These are phyloP conservation scores for Acrocalymma vagum DNA, from an alignment of 2,329 filamentous ascomycete genomes.

Conservation along the genomic window DNA sequence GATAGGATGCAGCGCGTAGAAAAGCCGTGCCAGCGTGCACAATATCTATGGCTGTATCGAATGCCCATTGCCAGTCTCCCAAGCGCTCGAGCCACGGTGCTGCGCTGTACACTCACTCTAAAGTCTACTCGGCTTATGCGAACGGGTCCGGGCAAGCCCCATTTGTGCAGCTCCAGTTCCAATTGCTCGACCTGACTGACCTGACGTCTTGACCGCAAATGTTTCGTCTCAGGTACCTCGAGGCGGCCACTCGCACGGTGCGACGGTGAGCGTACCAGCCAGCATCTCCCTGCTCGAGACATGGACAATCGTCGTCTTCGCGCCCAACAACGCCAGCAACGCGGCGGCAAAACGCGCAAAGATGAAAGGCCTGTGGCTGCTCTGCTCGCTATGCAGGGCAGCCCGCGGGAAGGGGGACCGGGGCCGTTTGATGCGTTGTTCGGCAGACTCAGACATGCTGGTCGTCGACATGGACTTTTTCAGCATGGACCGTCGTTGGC, in stretches of 20 bases:
- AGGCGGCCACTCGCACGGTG: conserved; percentile 29
- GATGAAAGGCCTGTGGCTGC: conserved; percentile 28
- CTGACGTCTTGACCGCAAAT: conserved; percentile 8
- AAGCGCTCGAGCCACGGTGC: not conserved
- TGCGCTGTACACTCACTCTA: not conserved
- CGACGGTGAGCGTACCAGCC: conserved; percentile 4
- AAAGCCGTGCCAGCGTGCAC: conserved; percentile 22
- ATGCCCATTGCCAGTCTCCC: not conserved
- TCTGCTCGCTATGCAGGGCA: conserved; percentile 21
- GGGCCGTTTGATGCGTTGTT: too few relatives aligned
- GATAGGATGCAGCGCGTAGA: conserved; percentile 6
- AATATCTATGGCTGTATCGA: conserved; percentile 10
- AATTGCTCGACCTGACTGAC: conserved; percentile 24
- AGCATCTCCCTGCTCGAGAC: conserved; percentile 1
- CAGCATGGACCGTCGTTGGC: too few relatives aligned
- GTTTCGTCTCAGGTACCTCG: conserved; percentile 27
- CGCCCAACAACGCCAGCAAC: conserved; percentile 19
- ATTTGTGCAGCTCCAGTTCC: too few relatives aligned
- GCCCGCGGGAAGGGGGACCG: conserved; percentile 7
- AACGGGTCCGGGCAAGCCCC: too few relatives aligned
- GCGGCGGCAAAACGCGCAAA: conserved; percentile 23
- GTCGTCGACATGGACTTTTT: too few relatives aligned
- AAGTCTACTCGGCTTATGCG: conserved; percentile 25
- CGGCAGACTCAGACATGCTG: too few relatives aligned
- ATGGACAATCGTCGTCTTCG: conserved; percentile 3